Conservation (phyloP, 805 yeast species). For the Phaffomyces antillensis region DNA sequence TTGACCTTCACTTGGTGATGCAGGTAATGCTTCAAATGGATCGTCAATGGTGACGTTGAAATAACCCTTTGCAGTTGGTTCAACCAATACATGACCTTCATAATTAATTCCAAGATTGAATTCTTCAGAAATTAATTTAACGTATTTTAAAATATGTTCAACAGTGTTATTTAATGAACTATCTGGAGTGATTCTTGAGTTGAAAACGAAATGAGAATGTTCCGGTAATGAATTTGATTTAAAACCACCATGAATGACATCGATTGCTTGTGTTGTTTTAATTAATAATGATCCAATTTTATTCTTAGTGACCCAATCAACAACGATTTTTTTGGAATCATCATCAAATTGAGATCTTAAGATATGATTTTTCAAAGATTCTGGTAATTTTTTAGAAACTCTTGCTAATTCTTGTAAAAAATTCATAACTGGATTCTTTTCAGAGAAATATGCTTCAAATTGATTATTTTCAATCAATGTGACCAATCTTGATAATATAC, state of each 20-base stretch:
- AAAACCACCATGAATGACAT: slow-evolving; percentile 55
- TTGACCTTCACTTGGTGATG: slow-evolving; percentile 11
- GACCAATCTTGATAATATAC: slow-evolving; percentile 56
- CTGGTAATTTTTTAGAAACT: slow-evolving; percentile 28
- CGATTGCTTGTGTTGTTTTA: slow-evolving; percentile 21
- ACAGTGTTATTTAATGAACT: slow-evolving; percentile 33
- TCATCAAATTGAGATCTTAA: slow-evolving; percentile 29
- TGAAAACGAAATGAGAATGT: slow-evolving; percentile 36
- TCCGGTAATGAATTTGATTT: slow-evolving; percentile 78
- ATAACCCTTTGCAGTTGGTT: slow-evolving; percentile 22
- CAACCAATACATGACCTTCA: slow-evolving; percentile 11
- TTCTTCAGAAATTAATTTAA: slow-evolving; percentile 14
- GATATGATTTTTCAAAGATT: slow-evolving; percentile 24
- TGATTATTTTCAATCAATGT: slow-evolving; percentile 49
- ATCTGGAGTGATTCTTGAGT: slow-evolving; percentile 60
- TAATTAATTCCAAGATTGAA: slow-evolving; percentile 17
- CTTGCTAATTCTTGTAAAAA: slow-evolving; percentile 54
- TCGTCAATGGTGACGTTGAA: slow-evolving; percentile 18
- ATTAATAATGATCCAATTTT: slow-evolving; percentile 11
- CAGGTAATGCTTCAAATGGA: slow-evolving; percentile 11
- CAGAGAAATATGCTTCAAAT: slow-evolving; percentile 35
- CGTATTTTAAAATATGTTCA: slow-evolving; percentile 19
- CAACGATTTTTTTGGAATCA: slow-evolving; percentile 30
- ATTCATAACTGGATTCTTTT: slow-evolving; percentile 53
- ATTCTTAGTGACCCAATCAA: slow-evolving; percentile 17